phyloP scores from a whole-genome alignment of 2,329 filamentous ascomycete species.

The Microcyclospora tardicrescens region DNA sequence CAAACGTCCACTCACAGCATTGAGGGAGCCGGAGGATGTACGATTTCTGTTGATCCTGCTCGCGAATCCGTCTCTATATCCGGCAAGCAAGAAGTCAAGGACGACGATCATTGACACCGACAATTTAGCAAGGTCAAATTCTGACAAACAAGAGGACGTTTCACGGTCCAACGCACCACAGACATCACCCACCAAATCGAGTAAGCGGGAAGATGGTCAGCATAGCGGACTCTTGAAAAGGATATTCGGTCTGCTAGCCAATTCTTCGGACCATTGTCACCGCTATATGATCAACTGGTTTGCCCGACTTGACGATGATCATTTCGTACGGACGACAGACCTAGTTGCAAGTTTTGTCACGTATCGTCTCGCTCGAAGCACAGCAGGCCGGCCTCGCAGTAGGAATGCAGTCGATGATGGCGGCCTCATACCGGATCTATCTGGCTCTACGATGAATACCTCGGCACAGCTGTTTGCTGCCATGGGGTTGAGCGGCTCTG shows the following conservation, averaged over 20 bases:
- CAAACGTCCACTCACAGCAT: constrained; percentile 60
- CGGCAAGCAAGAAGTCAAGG: constrained; percentile 14
- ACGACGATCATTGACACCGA: constrained; percentile 2
- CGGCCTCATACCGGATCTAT: constrained; percentile 62
- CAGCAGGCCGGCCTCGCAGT: constrained; percentile 48
- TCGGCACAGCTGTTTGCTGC: constrained; percentile 66
- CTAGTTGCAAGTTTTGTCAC: constrained; percentile 67
- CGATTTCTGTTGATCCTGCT: constrained; percentile 68
- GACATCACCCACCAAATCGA: constrained; percentile 15
- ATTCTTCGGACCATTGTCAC: constrained; percentile 62
- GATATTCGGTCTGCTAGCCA: constrained; percentile 65
- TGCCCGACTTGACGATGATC: constrained; percentile 51
- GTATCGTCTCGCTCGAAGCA: constrained; percentile 61
- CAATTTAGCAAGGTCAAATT: constrained; percentile 1
- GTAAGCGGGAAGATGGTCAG: constrained; percentile 41
- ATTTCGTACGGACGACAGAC: constrained; percentile 64
- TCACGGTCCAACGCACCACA: constrained; percentile 1
- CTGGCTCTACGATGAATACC: constrained; percentile 46
- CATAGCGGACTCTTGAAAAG: constrained; percentile 79
- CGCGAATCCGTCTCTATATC: constrained; percentile 62
- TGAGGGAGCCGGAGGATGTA: constrained; percentile 56
- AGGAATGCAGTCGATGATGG: constrained; percentile 47
- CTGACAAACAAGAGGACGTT: constrained; percentile 8
- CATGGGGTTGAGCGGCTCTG: constrained; percentile 42
- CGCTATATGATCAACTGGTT: constrained; percentile 69